phyloP scores from a whole-genome alignment of 2,329 filamentous ascomycete species.

The Fusarium azukiicola region DNA sequence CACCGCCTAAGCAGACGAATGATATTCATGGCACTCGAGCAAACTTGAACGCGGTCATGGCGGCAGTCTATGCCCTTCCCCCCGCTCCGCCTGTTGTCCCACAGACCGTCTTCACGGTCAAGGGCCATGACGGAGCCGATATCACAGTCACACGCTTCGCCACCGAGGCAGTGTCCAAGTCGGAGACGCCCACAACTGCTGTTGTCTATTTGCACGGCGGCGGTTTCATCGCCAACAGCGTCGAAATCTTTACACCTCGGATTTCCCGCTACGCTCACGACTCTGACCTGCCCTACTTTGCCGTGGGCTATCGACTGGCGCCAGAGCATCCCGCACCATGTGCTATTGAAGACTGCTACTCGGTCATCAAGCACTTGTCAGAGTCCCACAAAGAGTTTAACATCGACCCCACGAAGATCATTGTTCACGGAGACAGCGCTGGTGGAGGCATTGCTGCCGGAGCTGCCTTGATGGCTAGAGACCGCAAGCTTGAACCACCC shows the following conservation, averaged over 20 bases:
- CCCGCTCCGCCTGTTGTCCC: constrained; percentile 10
- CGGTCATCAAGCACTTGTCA: constrained; percentile 26
- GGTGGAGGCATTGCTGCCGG: constrained; percentile 38
- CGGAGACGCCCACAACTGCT: constrained; percentile 1
- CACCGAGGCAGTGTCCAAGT: constrained; percentile 19
- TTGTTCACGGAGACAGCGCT: constrained; percentile 36
- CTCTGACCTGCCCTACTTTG: constrained; percentile 36
- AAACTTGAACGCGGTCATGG: constrained; percentile 17
- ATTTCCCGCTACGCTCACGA: constrained; percentile 34
- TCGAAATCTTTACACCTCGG: constrained; percentile 29
- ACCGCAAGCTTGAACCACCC: constrained; percentile 17
- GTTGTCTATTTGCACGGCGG: constrained; percentile 40
- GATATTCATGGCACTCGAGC: constrained; percentile 6
- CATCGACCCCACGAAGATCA: constrained; percentile 33
- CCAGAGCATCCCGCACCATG: constrained; percentile 39
- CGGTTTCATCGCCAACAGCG: constrained; percentile 27
- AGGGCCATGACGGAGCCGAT: constrained; percentile 24
- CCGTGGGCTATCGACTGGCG: constrained; percentile 36
- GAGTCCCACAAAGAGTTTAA: constrained; percentile 23
- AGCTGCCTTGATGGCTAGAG: constrained; percentile 28
- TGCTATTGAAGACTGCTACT: constrained; percentile 35
- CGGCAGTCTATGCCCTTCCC: not conserved
- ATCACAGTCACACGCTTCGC: constrained; percentile 36
- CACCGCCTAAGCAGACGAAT: constrained; percentile 1
- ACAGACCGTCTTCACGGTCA: constrained; percentile 27